Conservation (phyloP, 305 asterid species). For the Fraxinus baroniana region DNA sequence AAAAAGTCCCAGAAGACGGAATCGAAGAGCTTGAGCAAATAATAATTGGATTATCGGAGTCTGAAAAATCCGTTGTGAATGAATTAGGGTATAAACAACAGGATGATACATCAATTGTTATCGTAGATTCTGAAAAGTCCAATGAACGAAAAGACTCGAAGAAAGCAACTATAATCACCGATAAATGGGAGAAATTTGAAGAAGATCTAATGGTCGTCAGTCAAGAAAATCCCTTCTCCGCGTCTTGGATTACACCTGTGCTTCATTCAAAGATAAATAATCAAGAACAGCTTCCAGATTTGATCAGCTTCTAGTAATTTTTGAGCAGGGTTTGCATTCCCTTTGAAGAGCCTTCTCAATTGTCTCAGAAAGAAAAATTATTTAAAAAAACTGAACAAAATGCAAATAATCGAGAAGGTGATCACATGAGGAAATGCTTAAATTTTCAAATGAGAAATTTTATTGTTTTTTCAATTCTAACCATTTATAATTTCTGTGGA, state of each 20-base stretch:
- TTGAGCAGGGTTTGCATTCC: not conserved
- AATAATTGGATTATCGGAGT: conserved; percentile 29
- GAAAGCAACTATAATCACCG: conserved; percentile 51
- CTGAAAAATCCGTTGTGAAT: not conserved
- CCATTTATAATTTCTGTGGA: not conserved
- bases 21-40: conserved; percentile 61
- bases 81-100: not conserved
- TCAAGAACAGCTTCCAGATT: conserved; percentile 48
- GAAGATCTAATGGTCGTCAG: conserved; percentile 38
- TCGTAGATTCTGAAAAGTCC: not conserved
- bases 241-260: conserved; percentile 15
- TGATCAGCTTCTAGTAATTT: conserved; percentile 45
- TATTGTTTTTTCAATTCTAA: not conserved
- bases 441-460: not conserved
- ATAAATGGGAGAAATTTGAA: conserved; percentile 81
- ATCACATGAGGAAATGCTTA: not conserved
- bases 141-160: not conserved
- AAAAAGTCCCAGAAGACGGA: conserved; percentile 53
- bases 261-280: not conserved
- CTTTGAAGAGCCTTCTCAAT: conserved; percentile 3
- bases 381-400: not conserved
- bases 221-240: conserved; percentile 30
- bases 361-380: not conserved
- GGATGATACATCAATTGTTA: conserved; percentile 28
- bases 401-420: not conserved